A percentile compares a stretch with the other conserved stretches of the same genome.
phyloP scores from a whole-genome alignment of 129 eudicot species.

The Cynara cardunculus region DNA sequence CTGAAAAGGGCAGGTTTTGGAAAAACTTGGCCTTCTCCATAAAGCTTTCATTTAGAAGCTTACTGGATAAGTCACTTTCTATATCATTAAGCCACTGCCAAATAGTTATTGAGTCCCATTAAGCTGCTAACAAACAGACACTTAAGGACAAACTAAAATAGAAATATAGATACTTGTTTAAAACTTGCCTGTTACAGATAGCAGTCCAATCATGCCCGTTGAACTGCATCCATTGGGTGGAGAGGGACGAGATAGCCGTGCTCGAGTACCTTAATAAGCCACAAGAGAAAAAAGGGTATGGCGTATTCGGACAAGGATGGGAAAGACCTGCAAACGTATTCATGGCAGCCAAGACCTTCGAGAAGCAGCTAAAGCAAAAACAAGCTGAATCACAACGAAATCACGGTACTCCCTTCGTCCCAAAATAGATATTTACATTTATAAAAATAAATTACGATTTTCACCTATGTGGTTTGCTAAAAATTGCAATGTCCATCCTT shows the following conservation, averaged over 20 bases:
- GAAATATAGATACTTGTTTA: background rate
- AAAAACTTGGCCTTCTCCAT: no score
- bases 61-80: no score
- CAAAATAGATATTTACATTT: background rate
- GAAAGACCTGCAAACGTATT: constrained; percentile 61
- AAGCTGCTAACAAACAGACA: no score
- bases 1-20: no score
- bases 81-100: no score
- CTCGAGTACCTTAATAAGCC: constrained; percentile 56
- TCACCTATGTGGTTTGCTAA: no score
- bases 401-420: constrained; percentile 29
- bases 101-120: no score
- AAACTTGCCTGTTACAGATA: constrained; percentile 29
- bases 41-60: no score
- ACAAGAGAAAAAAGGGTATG: constrained; percentile 54
- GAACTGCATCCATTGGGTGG: constrained; percentile 75
- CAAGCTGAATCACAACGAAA: constrained; percentile 34
- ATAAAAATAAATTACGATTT: no score
- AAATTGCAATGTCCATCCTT: no score
- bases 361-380: constrained; percentile 41
- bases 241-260: constrained; percentile 45
- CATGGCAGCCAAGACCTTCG: constrained; percentile 51
- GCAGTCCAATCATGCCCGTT: constrained; percentile 71
- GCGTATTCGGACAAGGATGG: constrained; percentile 73
- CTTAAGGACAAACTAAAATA: no score